A percentile compares a stretch with the other conserved stretches of the same genome.
These are phyloP conservation scores for Talaromyces sp. DNA, from an alignment of 2,329 filamentous ascomycete genomes.

Conservation along the genomic window DNA sequence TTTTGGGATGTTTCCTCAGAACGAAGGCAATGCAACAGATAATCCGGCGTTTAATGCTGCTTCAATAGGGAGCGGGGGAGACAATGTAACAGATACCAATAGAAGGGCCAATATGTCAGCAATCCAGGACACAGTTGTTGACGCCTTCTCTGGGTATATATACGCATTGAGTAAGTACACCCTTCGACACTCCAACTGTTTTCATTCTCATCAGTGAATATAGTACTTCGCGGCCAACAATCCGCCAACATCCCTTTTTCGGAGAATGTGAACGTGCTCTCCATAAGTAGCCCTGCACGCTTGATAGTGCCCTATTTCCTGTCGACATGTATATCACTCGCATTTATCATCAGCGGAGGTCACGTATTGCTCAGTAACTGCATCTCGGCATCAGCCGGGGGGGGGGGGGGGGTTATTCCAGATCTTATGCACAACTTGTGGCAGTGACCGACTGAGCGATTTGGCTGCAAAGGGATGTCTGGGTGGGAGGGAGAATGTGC, in stretches of 20 bases:
- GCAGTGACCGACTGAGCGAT: conserved; percentile 11
- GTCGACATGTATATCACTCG: neutral
- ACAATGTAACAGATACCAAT: conserved; percentile 8
- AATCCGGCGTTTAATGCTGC: neutral
- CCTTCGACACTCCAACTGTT: neutral
- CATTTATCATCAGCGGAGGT: conserved; percentile 14
- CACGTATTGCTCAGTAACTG: conserved; percentile 17
- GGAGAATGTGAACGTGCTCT: conserved; percentile 11
- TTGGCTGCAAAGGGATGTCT: conserved; percentile 18
- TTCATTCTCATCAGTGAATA: neutral
- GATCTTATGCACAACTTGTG: conserved; percentile 17
- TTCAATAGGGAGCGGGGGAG: neutral
- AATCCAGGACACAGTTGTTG: conserved; percentile 4
- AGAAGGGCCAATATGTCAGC: conserved; percentile 12
- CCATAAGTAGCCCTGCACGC: conserved; percentile 6
- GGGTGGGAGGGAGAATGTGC: conserved; percentile 21
- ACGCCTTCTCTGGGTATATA: conserved; percentile 10
- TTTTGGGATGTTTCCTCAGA: conserved; percentile 1
- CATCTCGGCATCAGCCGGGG: conserved; percentile 12
- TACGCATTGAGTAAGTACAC: conserved; percentile 4
- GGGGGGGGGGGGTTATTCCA: conserved; percentile 14
- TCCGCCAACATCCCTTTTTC: conserved; percentile 12
- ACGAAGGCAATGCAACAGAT: neutral
- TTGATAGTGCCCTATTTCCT: conserved; percentile 17
- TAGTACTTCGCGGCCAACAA: conserved; percentile 10